Percentiles rank a stretch among this genome's conserved stretches.
These are phyloP conservation scores for Papilionanthe hybrid DNA, from an alignment of 116 monocot species.

Conservation along the genomic window DNA sequence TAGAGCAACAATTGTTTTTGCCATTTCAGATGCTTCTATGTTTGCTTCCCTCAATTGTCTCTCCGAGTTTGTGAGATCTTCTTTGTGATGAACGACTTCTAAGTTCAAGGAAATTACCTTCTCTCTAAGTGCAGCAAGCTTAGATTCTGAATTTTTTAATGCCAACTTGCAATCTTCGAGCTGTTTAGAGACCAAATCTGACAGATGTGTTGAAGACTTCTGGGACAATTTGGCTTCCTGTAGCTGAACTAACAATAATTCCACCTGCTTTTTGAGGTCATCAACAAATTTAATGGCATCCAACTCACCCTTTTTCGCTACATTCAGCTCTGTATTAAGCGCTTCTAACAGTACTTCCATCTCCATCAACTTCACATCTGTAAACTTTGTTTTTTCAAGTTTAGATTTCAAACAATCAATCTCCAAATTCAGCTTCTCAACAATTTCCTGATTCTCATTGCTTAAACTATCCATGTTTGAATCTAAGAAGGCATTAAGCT, in stretches of 20 bases:
- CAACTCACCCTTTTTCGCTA: slow-evolving; percentile 47
- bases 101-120: slow-evolving; percentile 51
- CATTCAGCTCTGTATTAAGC: slow-evolving; percentile 39
- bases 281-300: slow-evolving; percentile 4
- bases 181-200: slow-evolving; percentile 22
- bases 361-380: slow-evolving; percentile 36
- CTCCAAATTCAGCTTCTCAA: slow-evolving; percentile 39
- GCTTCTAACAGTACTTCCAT: slow-evolving; percentile 42
- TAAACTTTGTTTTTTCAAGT: slow-evolving; percentile 38
- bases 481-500: slow-evolving; percentile 50
- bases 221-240: slow-evolving; percentile 39
- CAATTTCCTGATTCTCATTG: slow-evolving; percentile 31
- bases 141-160: slow-evolving; percentile 45
- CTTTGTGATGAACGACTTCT: slow-evolving; percentile 32
- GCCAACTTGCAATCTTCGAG: slow-evolving; percentile 30
- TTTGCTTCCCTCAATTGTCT: slow-evolving; percentile 30
- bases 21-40: slow-evolving; percentile 35
- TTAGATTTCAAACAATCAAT: slow-evolving; percentile 29
- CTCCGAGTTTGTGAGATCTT: neutral
- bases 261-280: slow-evolving; percentile 16
- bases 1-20: slow-evolving; percentile 24
- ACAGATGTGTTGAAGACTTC: slow-evolving; percentile 38
- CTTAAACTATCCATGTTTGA: slow-evolving; percentile 39
- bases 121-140: slow-evolving; percentile 41
- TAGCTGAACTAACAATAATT: slow-evolving; percentile 32